Evolutionary conservation across 495 filamentous ascomycete genomes (phyloP).

Genomic region (Penicillium fimorum): DNA sequence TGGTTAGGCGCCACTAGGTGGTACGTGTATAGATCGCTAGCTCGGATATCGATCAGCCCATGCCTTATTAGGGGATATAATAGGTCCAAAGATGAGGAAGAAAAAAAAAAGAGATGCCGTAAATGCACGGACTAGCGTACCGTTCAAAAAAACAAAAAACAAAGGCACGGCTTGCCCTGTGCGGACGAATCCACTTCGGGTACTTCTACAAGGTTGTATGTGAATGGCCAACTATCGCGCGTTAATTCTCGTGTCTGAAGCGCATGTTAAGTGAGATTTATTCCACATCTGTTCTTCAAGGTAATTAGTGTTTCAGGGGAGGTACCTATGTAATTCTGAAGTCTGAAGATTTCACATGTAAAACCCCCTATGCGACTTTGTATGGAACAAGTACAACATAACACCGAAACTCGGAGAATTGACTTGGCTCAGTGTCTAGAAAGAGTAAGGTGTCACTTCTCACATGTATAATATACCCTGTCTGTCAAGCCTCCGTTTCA

Average conservation of each 20-base stretch:
- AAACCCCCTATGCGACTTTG: background rate
- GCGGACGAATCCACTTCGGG: background rate
- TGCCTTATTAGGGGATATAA: constrained; percentile 1
- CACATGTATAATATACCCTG: background rate
- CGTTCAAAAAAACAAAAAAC: background rate
- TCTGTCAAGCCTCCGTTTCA: constrained; percentile 2
- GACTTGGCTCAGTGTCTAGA: background rate
- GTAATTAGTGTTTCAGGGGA: no score
- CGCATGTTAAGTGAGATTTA: background rate
- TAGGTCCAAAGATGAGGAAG: background rate
- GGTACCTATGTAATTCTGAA: background rate
- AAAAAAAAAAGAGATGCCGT: background rate
- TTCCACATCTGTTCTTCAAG: no score
- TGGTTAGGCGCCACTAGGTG: background rate
- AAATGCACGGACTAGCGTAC: constrained; percentile 13
- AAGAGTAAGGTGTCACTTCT: constrained; percentile 4
- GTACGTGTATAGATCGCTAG: constrained; percentile 18
- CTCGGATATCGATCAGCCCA: constrained; percentile 14
- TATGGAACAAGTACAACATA: no score
- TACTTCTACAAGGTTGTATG: background rate
- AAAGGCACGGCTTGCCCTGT: background rate
- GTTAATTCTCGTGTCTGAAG: background rate
- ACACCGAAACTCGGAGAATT: constrained; percentile 1
- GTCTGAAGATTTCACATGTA: background rate
- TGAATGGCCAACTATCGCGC: constrained; percentile 4